These are phyloP conservation scores for Populus davidiana DNA, from an alignment of 345 rosid genomes.

Conservation along the genomic window DNA sequence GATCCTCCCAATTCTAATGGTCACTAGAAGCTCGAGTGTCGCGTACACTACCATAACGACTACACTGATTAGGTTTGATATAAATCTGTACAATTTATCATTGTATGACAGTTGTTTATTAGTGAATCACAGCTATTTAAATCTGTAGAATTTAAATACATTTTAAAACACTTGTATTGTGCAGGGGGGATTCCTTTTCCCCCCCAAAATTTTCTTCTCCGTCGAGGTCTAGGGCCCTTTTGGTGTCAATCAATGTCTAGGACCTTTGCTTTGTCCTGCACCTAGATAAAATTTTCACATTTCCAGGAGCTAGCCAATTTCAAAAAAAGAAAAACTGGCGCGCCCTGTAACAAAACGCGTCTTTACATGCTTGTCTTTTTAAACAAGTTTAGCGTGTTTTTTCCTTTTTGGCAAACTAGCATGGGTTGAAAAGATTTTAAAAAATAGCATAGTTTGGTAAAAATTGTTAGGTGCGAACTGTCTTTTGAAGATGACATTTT, in stretches of 20 bases:
- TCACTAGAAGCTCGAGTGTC: slow-evolving; percentile 21
- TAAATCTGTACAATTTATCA: slow-evolving; percentile 19
- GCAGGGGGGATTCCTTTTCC: neutral
- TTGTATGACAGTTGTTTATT: slow-evolving; percentile 17
- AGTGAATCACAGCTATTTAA: slow-evolving; percentile 1
- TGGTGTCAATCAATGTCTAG: neutral
- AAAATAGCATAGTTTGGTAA: too few species aligned
- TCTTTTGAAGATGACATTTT: too few species aligned
- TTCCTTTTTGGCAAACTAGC: too few species aligned
- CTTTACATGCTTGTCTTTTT: neutral
- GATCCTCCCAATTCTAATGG: slow-evolving; percentile 39
- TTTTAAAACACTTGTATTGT: neutral
- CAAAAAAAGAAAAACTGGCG: neutral
- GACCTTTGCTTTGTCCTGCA: neutral
- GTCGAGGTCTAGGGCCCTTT: neutral
- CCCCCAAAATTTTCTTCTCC: neutral
- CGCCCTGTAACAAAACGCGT: neutral
- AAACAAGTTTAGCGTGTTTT: too few species aligned
- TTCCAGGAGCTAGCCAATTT: neutral
- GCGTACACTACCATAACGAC: slow-evolving; percentile 13
- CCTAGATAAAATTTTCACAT: neutral
- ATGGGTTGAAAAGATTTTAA: too few species aligned
- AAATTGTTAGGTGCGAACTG: too few species aligned
- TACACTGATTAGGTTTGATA: slow-evolving; percentile 15
- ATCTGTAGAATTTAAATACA: neutral